These are phyloP conservation scores for Plasmodium coatneyi DNA, from an alignment of 169 alveolate genomes.

Conservation along the genomic window DNA sequence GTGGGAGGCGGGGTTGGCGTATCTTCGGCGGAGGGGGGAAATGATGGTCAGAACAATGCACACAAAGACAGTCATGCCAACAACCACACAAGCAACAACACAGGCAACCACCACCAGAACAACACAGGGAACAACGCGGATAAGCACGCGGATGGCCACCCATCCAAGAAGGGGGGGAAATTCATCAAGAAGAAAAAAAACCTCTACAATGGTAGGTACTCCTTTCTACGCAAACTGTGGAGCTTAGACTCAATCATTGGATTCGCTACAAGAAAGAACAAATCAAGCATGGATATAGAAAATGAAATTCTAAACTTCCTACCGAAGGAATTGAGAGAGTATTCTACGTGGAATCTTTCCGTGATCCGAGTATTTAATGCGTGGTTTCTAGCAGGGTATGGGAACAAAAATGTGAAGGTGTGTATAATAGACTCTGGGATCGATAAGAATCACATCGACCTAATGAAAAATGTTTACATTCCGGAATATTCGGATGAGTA, in stretches of 20 bases:
- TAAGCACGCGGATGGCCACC: neutral
- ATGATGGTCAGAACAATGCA: neutral
- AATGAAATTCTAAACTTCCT: constrained; percentile 24
- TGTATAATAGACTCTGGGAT: constrained; percentile 91
- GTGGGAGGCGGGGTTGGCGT: neutral
- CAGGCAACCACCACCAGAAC: no score
- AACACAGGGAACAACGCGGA: no score
- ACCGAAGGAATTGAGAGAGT: constrained; percentile 66
- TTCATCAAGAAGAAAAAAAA: constrained; percentile 35
- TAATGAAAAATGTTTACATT: constrained; percentile 83
- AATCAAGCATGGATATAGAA: neutral
- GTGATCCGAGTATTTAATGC: constrained; percentile 63
- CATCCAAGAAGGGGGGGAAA: neutral
- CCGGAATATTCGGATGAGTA: constrained; percentile 79
- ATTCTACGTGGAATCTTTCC: constrained; percentile 66
- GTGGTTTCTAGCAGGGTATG: constrained; percentile 72
- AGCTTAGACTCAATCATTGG: neutral
- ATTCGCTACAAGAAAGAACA: neutral
- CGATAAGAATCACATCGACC: constrained; percentile 86
- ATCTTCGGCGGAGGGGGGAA: neutral
- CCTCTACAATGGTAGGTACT: constrained; percentile 24
- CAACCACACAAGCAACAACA: no score
- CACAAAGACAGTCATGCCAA: no score
- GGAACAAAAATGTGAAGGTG: constrained; percentile 72
- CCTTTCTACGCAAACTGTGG: constrained; percentile 22